Evolutionary conservation across 768 basidiomycete genomes (phyloP).

Genomic region (Cystofilobasidium capitatum): DNA sequence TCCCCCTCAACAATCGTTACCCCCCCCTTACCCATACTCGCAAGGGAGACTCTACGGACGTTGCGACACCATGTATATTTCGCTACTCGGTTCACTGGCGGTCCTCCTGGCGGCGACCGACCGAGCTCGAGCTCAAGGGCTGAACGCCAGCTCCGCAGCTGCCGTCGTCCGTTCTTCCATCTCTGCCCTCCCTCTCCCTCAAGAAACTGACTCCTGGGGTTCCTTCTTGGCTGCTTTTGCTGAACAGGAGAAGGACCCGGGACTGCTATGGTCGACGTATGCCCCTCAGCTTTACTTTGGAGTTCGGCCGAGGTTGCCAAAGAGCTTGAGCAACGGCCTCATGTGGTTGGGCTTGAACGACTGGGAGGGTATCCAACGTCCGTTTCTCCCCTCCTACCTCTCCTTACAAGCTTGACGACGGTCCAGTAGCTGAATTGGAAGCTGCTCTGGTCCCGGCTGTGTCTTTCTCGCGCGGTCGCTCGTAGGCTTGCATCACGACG

Average conservation of each 20-base stretch:
- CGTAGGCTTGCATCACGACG: conserved; percentile 29
- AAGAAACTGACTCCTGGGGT: not conserved
- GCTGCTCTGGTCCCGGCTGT: not conserved
- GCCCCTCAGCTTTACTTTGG: conserved; percentile 94
- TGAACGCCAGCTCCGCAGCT: not conserved
- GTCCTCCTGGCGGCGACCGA: not conserved
- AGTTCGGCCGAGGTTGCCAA: conserved; percentile 68
- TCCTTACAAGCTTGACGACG: not conserved
- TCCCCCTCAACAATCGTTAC: too few species aligned
- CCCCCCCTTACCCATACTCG: too few species aligned
- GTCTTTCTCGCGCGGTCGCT: conserved; percentile 42
- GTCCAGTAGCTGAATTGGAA: not conserved
- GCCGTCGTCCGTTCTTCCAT: not conserved
- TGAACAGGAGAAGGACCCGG: conserved; percentile 16
- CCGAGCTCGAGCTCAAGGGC: not conserved
- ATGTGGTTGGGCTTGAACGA: conserved; percentile 89
- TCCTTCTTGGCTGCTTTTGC: too few species aligned
- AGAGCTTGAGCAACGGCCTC: conserved; percentile 84
- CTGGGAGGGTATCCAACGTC: conserved; percentile 52
- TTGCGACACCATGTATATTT: too few species aligned
- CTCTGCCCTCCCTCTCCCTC: not conserved
- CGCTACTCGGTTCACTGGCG: too few species aligned
- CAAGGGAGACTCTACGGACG: too few species aligned
- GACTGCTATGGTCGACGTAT: conserved; percentile 71
- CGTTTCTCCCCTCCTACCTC: conserved; percentile 29